A percentile compares a stretch with the other conserved stretches of the same genome.
Evolutionary conservation across 352 stramenopile genomes (phyloP).

Genomic region (Globisporangium middletonii): DNA sequence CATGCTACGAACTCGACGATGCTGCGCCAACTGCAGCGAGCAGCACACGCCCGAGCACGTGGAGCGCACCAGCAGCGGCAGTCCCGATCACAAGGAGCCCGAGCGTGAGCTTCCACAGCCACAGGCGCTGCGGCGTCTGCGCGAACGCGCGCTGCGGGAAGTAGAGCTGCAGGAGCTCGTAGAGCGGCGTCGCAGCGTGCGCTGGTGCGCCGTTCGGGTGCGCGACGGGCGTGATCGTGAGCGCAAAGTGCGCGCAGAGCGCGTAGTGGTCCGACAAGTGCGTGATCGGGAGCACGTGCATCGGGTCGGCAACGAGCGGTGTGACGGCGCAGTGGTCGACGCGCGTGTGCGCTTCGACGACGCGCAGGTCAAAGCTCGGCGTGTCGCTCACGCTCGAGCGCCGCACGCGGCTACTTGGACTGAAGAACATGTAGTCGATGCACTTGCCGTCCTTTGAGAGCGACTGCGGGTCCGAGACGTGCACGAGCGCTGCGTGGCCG

Average conservation of each 20-base stretch:
- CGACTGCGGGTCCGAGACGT: conserved; percentile 35
- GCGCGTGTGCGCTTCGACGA: conserved; percentile 34
- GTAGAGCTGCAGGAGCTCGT: conserved; percentile 57
- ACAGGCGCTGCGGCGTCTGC: conserved; percentile 45
- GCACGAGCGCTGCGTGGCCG: conserved; percentile 57
- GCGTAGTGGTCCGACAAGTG: conserved; percentile 82
- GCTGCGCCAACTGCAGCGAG: neutral
- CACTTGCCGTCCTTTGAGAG: conserved; percentile 69
- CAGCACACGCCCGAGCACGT: conserved; percentile 2
- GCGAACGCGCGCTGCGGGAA: conserved; percentile 60
- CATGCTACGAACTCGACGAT: neutral
- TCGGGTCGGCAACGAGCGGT: conserved; percentile 3
- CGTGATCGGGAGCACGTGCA: conserved; percentile 46
- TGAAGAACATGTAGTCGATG: conserved; percentile 86
- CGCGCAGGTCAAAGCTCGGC: conserved; percentile 29
- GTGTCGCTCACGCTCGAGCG: conserved; percentile 18
- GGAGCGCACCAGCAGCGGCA: neutral
- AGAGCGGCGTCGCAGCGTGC: conserved; percentile 26
- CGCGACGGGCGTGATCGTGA: conserved; percentile 37
- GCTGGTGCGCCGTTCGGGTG: conserved; percentile 32
- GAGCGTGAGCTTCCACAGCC: conserved; percentile 61
- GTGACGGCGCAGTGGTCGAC: conserved; percentile 56
- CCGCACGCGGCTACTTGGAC: conserved; percentile 28
- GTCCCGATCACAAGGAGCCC: conserved; percentile 12
- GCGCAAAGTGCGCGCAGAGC: conserved; percentile 41